Percentiles rank a stretch among this genome's conserved stretches.
These are phyloP conservation scores for Phaeoacremonium minimum DNA, from an alignment of 2,329 filamentous ascomycete species.

Conservation along the genomic window DNA sequence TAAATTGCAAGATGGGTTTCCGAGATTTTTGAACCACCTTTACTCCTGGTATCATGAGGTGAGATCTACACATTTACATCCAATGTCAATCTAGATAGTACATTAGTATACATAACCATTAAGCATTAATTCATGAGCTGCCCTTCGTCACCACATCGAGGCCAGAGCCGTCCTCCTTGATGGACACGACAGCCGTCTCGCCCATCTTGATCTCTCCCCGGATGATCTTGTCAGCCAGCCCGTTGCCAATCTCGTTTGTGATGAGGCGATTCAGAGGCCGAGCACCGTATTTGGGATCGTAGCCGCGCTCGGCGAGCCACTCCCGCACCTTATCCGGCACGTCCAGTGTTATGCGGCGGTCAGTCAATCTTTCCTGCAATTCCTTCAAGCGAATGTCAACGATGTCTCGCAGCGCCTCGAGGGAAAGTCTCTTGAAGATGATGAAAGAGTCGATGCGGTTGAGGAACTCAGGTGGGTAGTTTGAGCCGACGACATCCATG, in stretches of 20 bases:
- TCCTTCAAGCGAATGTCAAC: slow-evolving; percentile 88
- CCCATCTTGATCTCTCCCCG: slow-evolving; percentile 74
- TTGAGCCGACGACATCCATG: slow-evolving; percentile 76
- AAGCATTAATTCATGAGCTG: too few species aligned
- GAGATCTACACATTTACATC: slow-evolving; percentile 2
- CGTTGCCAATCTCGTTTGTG: slow-evolving; percentile 82
- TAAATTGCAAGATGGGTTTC: too few species aligned
- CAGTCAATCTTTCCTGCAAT: slow-evolving; percentile 76
- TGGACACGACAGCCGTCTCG: slow-evolving; percentile 64
- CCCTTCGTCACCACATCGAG: slow-evolving; percentile 40
- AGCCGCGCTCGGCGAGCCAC: slow-evolving; percentile 86
- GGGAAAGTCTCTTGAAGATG: slow-evolving; percentile 83
- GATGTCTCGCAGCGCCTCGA: slow-evolving; percentile 77
- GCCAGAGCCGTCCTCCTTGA: slow-evolving; percentile 58
- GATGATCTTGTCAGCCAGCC: slow-evolving; percentile 88
- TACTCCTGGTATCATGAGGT: slow-evolving; percentile 8
- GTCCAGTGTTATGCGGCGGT: slow-evolving; percentile 74
- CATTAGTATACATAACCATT: too few species aligned
- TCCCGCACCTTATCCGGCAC: slow-evolving; percentile 69
- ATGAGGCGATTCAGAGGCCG: slow-evolving; percentile 89
- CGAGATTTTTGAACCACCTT: too few species aligned
- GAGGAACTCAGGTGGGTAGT: slow-evolving; percentile 87
- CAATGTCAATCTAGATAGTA: too few species aligned
- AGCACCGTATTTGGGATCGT: slow-evolving; percentile 88
- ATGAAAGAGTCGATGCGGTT: slow-evolving; percentile 98